These are phyloP conservation scores for Cucurbita moschata DNA, from an alignment of 306 rosid genomes.

Conservation along the genomic window DNA sequence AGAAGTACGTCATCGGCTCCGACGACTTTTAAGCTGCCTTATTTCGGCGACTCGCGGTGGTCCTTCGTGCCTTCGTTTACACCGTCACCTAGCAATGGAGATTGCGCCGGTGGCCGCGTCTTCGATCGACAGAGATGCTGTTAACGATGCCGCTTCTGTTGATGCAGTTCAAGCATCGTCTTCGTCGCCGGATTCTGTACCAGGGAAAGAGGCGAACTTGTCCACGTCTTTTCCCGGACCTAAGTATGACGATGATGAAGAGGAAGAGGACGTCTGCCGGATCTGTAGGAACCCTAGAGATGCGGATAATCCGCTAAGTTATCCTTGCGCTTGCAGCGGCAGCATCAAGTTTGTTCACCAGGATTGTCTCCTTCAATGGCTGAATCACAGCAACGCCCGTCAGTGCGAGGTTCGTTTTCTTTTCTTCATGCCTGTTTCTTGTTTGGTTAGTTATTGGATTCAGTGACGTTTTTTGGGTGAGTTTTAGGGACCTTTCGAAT, in stretches of 20 bases:
- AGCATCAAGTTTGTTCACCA: conserved; percentile 96
- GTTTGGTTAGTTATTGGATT: neutral
- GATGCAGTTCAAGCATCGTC: conserved; percentile 21
- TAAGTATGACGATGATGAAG: conserved; percentile 69
- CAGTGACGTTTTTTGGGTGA: neutral
- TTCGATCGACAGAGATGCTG: conserved; percentile 24
- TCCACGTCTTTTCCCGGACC: conserved; percentile 18
- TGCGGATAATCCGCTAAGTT: conserved; percentile 73
- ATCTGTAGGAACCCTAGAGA: conserved; percentile 96
- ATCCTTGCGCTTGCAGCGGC: conserved; percentile 98
- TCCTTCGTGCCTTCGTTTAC: neutral
- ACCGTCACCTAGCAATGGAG: conserved; percentile 35
- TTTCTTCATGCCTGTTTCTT: neutral
- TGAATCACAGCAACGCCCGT: conserved; percentile 98
- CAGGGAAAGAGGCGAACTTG: conserved; percentile 25
- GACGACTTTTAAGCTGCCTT: conserved; percentile 3
- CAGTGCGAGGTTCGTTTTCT: conserved; percentile 79
- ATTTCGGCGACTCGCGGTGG: neutral
- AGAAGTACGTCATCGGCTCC: neutral
- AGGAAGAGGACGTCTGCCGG: conserved; percentile 94
- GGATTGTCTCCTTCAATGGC: conserved; percentile 99
- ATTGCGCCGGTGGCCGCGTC: conserved; percentile 54
- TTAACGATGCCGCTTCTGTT: conserved; percentile 12
- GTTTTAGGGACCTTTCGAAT: neutral
- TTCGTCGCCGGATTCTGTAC: conserved; percentile 23